Evolutionary conservation across 331 rosid genomes (phyloP).

Genomic region (Phaseolus coccineus): DNA sequence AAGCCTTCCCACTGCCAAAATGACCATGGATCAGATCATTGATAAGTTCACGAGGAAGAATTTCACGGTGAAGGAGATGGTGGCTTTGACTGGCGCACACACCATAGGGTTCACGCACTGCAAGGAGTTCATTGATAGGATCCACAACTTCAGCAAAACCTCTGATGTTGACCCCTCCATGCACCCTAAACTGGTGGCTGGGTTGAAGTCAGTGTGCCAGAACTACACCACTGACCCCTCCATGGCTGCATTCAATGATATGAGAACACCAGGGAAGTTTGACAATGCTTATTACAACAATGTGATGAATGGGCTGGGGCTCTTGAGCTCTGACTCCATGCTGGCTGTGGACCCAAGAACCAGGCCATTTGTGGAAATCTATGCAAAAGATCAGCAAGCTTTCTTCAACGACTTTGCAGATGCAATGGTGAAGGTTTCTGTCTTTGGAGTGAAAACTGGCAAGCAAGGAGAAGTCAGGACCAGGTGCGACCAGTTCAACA

Average conservation of each 20-base stretch:
- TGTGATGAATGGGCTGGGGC: constrained; percentile 66
- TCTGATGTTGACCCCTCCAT: constrained; percentile 62
- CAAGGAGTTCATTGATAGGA: constrained; percentile 66
- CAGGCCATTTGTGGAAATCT: constrained; percentile 61
- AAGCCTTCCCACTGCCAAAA: constrained; percentile 47
- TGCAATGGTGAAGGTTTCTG: constrained; percentile 80
- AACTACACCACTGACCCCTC: constrained; percentile 54
- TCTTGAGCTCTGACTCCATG: constrained; percentile 58
- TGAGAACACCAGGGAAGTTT: constrained; percentile 75
- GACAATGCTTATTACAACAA: constrained; percentile 76
- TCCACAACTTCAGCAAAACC: constrained; percentile 56
- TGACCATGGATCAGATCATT: constrained; percentile 60
- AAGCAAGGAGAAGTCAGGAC: constrained; percentile 46
- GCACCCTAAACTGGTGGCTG: constrained; percentile 59
- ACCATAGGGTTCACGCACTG: constrained; percentile 91
- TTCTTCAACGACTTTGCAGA: constrained; percentile 65
- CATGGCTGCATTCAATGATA: constrained; percentile 84
- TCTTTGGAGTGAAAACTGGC: constrained; percentile 62
- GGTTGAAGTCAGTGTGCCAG: constrained; percentile 54
- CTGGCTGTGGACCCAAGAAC: constrained; percentile 70
- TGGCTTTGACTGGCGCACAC: constrained; percentile 80
- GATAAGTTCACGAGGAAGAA: constrained; percentile 48
- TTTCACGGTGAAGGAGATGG: constrained; percentile 70
- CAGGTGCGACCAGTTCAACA: constrained; percentile 60
- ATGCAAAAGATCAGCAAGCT: constrained; percentile 55